These are phyloP conservation scores for Cryptococcus sp. DNA, from an alignment of 1,284 basidiomycete genomes.

Conservation along the genomic window DNA sequence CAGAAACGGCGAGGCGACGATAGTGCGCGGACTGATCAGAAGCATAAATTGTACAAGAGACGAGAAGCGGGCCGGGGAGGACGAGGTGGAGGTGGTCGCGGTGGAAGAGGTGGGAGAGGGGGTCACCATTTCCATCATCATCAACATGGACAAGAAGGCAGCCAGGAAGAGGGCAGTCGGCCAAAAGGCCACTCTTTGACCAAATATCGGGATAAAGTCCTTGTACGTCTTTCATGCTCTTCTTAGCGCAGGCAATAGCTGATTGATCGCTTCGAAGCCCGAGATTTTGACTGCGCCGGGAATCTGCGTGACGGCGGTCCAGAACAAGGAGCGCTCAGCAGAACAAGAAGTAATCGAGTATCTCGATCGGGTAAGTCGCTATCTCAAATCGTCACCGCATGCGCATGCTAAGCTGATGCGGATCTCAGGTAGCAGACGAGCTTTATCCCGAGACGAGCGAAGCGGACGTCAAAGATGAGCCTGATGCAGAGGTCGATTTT, in stretches of 20 bases:
- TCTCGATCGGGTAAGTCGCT: constrained; percentile 32
- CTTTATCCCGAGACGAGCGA: constrained; percentile 42
- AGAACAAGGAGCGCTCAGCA: constrained; percentile 42
- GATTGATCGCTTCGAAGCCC: constrained; percentile 23
- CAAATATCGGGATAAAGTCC: not conserved
- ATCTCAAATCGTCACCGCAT: not conserved
- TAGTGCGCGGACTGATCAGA: constrained; percentile 14
- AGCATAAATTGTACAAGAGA: constrained; percentile 33
- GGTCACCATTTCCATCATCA: constrained; percentile 7
- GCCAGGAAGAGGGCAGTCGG: constrained; percentile 6
- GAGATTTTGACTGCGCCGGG: constrained; percentile 39
- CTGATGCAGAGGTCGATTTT: constrained; percentile 36
- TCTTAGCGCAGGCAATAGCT: constrained; percentile 2
- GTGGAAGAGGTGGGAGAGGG: constrained; percentile 15
- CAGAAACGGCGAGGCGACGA: not conserved
- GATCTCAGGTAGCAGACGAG: constrained; percentile 38
- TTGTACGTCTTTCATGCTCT: not conserved
- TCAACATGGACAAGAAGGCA: constrained; percentile 1
- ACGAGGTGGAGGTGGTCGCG: constrained; percentile 18
- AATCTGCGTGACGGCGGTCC: constrained; percentile 39
- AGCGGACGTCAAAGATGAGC: constrained; percentile 14
- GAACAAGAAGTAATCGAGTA: constrained; percentile 45
- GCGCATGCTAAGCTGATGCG: not conserved
- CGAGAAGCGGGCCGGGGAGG: constrained; percentile 17
- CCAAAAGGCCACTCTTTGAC: not conserved